Conservation (phyloP, 2,329 filamentous ascomycete genomes). For the Sclerotinia borealis region DNA sequence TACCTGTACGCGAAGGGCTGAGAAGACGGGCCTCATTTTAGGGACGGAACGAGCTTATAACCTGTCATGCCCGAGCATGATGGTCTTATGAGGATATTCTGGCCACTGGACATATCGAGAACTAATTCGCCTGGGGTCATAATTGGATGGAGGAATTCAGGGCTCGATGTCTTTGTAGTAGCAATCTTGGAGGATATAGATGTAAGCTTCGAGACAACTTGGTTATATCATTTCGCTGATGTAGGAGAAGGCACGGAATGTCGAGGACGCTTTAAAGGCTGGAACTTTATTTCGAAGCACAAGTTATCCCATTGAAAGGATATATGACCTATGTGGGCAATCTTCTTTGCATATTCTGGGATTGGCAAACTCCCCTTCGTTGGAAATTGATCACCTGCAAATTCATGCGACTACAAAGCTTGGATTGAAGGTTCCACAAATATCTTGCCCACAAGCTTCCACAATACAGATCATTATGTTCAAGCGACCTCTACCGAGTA, state of each 20-base stretch:
- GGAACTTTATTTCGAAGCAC: conserved; percentile 79
- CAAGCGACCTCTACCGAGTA: conserved; percentile 73
- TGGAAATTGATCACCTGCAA: conserved; percentile 60
- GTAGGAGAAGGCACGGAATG: conserved; percentile 47
- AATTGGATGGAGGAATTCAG: conserved; percentile 93
- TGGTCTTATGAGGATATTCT: conserved; percentile 97
- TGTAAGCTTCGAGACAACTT: conserved; percentile 40
- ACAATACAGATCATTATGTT: conserved; percentile 87
- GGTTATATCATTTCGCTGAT: conserved; percentile 29
- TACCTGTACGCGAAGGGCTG: conserved; percentile 93
- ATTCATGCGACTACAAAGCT: conserved; percentile 54
- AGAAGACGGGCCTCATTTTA: conserved; percentile 93
- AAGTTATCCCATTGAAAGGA: conserved; percentile 69
- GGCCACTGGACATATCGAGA: conserved; percentile 78
- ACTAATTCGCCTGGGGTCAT: conserved; percentile 75
- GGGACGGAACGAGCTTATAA: conserved; percentile 31
- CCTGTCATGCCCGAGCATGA: conserved; percentile 64
- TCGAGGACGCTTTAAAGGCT: conserved; percentile 80
- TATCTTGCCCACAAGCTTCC: conserved; percentile 65
- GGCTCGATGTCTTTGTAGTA: conserved; percentile 83
- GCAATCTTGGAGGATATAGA: conserved; percentile 87
- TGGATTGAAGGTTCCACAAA: conserved; percentile 54
- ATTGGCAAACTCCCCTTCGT: conserved; percentile 60
- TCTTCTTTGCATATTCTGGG: conserved; percentile 81
- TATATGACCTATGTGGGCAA: conserved; percentile 80